Evolutionary conservation across 768 basidiomycete species (phyloP), one percentile per base, ranked within the genome.

Genomic region (Cystobasidium ongulense): DNA sequence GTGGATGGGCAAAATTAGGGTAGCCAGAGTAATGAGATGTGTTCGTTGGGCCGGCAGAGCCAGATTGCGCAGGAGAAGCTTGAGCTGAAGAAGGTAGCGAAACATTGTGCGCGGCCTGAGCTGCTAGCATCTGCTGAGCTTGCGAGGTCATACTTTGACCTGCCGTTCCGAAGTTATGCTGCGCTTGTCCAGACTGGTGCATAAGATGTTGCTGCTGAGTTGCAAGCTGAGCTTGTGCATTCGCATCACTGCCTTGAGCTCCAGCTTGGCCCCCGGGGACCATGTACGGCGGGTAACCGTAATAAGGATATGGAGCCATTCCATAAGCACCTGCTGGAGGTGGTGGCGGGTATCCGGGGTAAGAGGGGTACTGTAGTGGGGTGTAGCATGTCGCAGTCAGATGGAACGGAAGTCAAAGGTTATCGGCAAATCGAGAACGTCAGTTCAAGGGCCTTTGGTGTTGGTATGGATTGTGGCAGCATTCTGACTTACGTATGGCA

Each of bases 251-350:
- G 11, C 29, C 46, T 31, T 41, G 65, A 43, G 33, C 41, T 4
- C 15, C 31, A 33, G 64, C 15, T 17, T 41, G 35, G 35, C 23
- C 15, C 18, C 27, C 27, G 11, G 68, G 68, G 21, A 71, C 53
- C 68, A 71, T 54, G 68, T 59, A 71, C 5, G 65, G 65, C n/a
- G 68, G 68, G 27, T 59, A 71, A 53, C 36, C 68, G 59, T 35
- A 71, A 35, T 71, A 71, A 38, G 53, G 53, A 54, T 71, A 71
- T 11, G 68, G 68, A 17, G 68, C 53, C 68, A 71, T 54, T 17
- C 57, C 57, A 59, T 59, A 59, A 35, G 57, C 29, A 29, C 57
- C 57, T 59, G 13, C 57, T 23, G 68, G 68, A 36, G 68, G 68
- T 59, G 68, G 68, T 33, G 52, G 54, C 25, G 68, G 65, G 65